phyloP scores from a whole-genome alignment of 208 protist species.

The Trypanosoma boissoni region DNA sequence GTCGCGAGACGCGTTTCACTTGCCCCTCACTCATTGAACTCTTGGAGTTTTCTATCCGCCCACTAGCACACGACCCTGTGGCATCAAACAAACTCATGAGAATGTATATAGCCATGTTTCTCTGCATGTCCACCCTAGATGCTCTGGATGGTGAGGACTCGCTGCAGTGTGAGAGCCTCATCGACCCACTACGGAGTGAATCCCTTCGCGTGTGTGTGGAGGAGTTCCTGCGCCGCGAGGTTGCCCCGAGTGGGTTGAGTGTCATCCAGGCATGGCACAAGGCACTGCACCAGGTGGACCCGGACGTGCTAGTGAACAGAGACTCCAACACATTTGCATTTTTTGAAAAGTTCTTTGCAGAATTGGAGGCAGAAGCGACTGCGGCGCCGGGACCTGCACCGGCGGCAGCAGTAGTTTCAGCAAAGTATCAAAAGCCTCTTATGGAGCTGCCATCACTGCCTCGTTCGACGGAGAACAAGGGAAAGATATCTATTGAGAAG shows the following conservation, averaged over 20 bases:
- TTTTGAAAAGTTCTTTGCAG: conserved; percentile 57
- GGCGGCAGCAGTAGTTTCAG: not conserved
- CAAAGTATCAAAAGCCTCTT: conserved; percentile 31
- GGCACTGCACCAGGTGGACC: conserved; percentile 62
- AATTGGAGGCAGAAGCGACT: conserved; percentile 31
- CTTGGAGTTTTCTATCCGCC: conserved; percentile 68
- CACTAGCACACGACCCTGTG: conserved; percentile 43
- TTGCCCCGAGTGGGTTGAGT: conserved; percentile 55
- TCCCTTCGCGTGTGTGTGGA: conserved; percentile 44
- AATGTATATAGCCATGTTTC: conserved; percentile 83
- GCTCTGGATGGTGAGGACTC: conserved; percentile 52
- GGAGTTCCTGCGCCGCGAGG: conserved; percentile 68
- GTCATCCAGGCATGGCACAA: conserved; percentile 82
- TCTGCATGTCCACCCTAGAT: conserved; percentile 90
- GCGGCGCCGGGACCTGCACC: conserved; percentile 21
- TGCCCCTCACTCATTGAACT: conserved; percentile 84
- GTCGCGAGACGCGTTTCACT: conserved; percentile 59
- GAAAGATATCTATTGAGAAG: conserved; percentile 76
- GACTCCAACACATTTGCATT: conserved; percentile 63
- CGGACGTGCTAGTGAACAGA: conserved; percentile 63
- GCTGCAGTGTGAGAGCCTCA: conserved; percentile 39
- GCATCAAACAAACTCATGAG: conserved; percentile 61
- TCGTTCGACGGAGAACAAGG: conserved; percentile 34
- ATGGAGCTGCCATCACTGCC: conserved; percentile 63
- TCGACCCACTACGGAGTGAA: conserved; percentile 59